A percentile compares a stretch with the other conserved stretches of the same genome.
phyloP scores from a whole-genome alignment of 2,329 filamentous ascomycete species.

The Xylaria sp. region DNA sequence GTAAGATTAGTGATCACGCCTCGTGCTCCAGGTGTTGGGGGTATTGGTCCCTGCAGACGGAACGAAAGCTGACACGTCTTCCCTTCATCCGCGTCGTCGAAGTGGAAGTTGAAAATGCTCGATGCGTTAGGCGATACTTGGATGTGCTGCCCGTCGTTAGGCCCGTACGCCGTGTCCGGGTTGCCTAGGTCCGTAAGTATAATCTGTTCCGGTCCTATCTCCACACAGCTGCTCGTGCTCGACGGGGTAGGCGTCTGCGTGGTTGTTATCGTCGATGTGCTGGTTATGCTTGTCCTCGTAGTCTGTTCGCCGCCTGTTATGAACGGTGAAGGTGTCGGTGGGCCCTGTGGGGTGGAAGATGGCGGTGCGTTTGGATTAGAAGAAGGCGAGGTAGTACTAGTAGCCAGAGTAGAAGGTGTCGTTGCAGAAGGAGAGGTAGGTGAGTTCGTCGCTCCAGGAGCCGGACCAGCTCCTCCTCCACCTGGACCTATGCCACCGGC shows the following conservation, averaged over 20 bases:
- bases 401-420: slow-evolving; percentile 18
- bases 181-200: slow-evolving; percentile 66
- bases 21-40: too few species aligned
- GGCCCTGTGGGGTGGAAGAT: slow-evolving; percentile 9
- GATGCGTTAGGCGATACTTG: slow-evolving; percentile 64
- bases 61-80: slow-evolving; percentile 73
- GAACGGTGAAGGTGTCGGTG: slow-evolving; percentile 31
- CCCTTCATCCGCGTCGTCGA: slow-evolving; percentile 63
- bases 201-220: slow-evolving; percentile 50
- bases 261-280: slow-evolving; percentile 34
- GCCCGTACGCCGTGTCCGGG: slow-evolving; percentile 58
- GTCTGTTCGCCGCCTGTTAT: slow-evolving; percentile 20
- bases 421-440: neutral
- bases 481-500: slow-evolving; percentile 30
- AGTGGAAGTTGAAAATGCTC: slow-evolving; percentile 77
- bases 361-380: neutral
- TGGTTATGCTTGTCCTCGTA: slow-evolving; percentile 33
- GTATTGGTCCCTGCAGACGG: too few species aligned
- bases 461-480: slow-evolving; percentile 14
- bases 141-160: slow-evolving; percentile 55
- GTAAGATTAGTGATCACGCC: too few species aligned
- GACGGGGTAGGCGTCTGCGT: slow-evolving; percentile 27
- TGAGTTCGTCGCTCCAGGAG: slow-evolving; percentile 21
- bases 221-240: slow-evolving; percentile 22
- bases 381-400: neutral